Conservation (phyloP, 805 yeast genomes). For the Zygoascus bituminiphila region DNA sequence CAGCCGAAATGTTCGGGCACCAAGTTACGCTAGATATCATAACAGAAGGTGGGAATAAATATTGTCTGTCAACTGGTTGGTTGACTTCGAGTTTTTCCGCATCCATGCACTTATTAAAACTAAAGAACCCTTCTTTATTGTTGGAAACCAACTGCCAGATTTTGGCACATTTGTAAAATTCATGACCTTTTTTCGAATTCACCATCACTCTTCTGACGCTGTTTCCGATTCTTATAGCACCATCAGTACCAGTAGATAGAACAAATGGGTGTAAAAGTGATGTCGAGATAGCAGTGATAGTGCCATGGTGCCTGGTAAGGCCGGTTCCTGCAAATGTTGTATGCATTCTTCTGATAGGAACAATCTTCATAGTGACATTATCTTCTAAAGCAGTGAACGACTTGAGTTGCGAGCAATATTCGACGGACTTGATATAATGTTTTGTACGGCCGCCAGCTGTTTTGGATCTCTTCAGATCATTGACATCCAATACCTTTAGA, state of each 20-base stretch:
- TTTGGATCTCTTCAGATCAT: constrained; percentile 18
- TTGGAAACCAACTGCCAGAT: constrained; percentile 35
- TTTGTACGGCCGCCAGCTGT: constrained; percentile 22
- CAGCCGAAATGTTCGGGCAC: constrained; percentile 42
- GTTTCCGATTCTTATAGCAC: constrained; percentile 37
- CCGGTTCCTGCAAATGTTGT: constrained; percentile 24
- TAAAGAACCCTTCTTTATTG: constrained; percentile 32
- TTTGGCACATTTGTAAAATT: constrained; percentile 16
- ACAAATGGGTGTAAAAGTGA: constrained; percentile 41
- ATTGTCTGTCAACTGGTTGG: constrained; percentile 22
- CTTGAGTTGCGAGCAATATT: constrained; percentile 20
- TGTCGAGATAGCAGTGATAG: constrained; percentile 33
- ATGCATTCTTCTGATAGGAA: constrained; percentile 31
- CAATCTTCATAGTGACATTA: constrained; percentile 29
- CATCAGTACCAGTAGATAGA: constrained; percentile 44
- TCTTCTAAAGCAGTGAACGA: constrained; percentile 38
- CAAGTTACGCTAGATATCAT: constrained; percentile 45
- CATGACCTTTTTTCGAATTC: constrained; percentile 19
- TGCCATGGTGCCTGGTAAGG: constrained; percentile 35
- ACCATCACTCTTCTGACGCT: constrained; percentile 27
- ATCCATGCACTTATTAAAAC: constrained; percentile 36
- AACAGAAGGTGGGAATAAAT: constrained; percentile 41
- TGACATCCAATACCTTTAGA: constrained; percentile 30
- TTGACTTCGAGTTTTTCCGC: constrained; percentile 24
- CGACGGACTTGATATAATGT: constrained; percentile 24